Evolutionary conservation across 306 rosid genomes (phyloP).

Genomic region (Cicer yamashitae): DNA sequence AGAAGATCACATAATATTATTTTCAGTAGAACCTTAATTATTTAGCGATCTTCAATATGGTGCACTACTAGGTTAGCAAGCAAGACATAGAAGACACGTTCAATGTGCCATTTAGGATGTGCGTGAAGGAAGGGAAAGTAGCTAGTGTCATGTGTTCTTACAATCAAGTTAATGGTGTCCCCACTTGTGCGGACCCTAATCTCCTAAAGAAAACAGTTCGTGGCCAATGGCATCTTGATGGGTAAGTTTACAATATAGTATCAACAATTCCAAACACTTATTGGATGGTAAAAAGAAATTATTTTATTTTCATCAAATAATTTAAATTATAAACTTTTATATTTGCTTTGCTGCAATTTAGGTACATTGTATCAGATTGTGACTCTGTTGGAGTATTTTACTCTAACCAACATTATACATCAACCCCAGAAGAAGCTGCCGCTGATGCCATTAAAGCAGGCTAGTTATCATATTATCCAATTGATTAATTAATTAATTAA

Average conservation of each 20-base stretch:
- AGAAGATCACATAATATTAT: background rate
- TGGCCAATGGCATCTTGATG: conserved; percentile 77
- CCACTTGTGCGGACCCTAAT: conserved; percentile 93
- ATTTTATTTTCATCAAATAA: conserved; percentile 8
- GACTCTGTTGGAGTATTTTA: conserved; percentile 86
- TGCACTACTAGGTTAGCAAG: conserved; percentile 67
- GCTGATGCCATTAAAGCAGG: conserved; percentile 97
- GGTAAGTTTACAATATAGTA: conserved; percentile 45
- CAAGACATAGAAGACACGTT: conserved; percentile 92
- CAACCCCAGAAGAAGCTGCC: conserved; percentile 88
- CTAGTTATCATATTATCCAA: background rate
- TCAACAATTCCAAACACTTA: background rate
- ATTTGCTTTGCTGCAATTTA: conserved; percentile 27
- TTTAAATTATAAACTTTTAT: too few relatives aligned
- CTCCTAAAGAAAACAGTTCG: conserved; percentile 79
- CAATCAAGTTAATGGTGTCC: conserved; percentile 94
- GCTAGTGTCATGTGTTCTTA: conserved; percentile 96
- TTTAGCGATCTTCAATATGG: too few relatives aligned
- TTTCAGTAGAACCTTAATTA: too few relatives aligned
- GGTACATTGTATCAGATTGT: conserved; percentile 94
- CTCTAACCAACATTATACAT: conserved; percentile 71
- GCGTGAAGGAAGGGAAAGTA: conserved; percentile 86
- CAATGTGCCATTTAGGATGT: conserved; percentile 86
- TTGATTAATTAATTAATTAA: background rate
- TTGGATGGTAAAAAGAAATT: background rate